Conservation (phyloP, 2,329 filamentous ascomycete genomes). For the Phialocephala subalpina region DNA sequence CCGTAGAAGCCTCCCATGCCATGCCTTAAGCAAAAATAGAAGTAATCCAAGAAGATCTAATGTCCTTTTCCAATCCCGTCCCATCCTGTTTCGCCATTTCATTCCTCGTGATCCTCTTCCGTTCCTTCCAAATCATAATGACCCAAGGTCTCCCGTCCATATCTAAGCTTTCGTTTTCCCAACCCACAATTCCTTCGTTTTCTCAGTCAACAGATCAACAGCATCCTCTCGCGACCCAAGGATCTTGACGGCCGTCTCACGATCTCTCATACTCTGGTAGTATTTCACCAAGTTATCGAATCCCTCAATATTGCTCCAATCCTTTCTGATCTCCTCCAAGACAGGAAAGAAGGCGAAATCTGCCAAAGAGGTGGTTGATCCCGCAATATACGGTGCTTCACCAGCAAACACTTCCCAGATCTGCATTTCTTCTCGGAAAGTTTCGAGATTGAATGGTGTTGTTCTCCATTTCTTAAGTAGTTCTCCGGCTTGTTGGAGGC, state of each 20-base stretch:
- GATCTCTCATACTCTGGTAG: conserved; percentile 30
- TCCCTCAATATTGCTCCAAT: conserved; percentile 42
- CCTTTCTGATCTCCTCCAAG: conserved; percentile 53
- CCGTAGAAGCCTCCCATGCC: neutral
- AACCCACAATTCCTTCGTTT: too few species aligned
- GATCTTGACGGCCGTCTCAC: conserved; percentile 29
- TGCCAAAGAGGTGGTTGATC: conserved; percentile 50
- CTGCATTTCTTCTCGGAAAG: conserved; percentile 42
- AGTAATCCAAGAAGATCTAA: neutral
- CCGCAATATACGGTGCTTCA: conserved; percentile 52
- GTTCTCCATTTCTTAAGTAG: conserved; percentile 38
- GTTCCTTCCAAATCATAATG: neutral
- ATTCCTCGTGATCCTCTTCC: neutral
- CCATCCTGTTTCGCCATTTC: neutral
- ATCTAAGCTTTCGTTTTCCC: neutral
- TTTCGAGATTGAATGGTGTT: conserved; percentile 32
- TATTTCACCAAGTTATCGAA: conserved; percentile 43
- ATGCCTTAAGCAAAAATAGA: neutral
- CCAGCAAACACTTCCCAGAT: conserved; percentile 33
- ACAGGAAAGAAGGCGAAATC: conserved; percentile 68
- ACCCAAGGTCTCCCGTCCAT: neutral
- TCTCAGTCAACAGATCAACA: neutral
- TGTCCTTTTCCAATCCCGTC: neutral
- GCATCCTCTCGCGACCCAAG: conserved; percentile 22
- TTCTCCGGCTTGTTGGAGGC: conserved; percentile 34